Conservation (phyloP, 2,329 filamentous ascomycete species). For the Penicillium sp. region DNA sequence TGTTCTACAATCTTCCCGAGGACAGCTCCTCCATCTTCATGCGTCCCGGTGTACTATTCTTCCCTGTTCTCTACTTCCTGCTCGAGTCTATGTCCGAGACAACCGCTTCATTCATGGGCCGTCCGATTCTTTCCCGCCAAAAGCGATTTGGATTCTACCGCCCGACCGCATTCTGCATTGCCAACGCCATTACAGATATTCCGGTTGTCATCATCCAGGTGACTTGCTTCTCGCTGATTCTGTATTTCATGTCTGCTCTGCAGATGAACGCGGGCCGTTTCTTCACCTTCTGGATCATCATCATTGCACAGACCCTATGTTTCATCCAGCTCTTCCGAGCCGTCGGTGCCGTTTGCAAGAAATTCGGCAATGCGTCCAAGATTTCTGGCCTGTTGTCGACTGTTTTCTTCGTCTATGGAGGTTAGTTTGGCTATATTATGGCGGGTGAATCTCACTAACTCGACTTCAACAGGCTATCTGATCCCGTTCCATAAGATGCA, state of each 20-base stretch:
- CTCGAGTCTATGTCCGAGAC: slow-evolving; percentile 59
- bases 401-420: slow-evolving; percentile 54
- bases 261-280: slow-evolving; percentile 56
- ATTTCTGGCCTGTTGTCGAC: slow-evolving; percentile 46
- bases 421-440: slow-evolving; percentile 9
- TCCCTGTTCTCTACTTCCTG: slow-evolving; percentile 60
- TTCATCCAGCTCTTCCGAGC: slow-evolving; percentile 53
- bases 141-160: slow-evolving; percentile 67
- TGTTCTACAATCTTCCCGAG: slow-evolving; percentile 53
- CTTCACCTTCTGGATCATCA: slow-evolving; percentile 56
- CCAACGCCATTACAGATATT: slow-evolving; percentile 55
- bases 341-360: slow-evolving; percentile 47
- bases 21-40: slow-evolving; percentile 56
- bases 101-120: slow-evolving; percentile 58
- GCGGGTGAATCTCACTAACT: background rate
- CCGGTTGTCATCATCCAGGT: slow-evolving; percentile 57
- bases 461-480: slow-evolving; percentile 50
- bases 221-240: slow-evolving; percentile 55
- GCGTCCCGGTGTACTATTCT: slow-evolving; percentile 59
- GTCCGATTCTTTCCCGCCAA: slow-evolving; percentile 65
- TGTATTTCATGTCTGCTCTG: slow-evolving; percentile 59
- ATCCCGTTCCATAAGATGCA: slow-evolving; percentile 60
- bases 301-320: slow-evolving; percentile 51
- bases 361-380: slow-evolving; percentile 46
- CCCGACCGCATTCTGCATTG: slow-evolving; percentile 57